Conservation (phyloP, 108 stramenopile genomes). For the Nitzschia sp. region DNA sequence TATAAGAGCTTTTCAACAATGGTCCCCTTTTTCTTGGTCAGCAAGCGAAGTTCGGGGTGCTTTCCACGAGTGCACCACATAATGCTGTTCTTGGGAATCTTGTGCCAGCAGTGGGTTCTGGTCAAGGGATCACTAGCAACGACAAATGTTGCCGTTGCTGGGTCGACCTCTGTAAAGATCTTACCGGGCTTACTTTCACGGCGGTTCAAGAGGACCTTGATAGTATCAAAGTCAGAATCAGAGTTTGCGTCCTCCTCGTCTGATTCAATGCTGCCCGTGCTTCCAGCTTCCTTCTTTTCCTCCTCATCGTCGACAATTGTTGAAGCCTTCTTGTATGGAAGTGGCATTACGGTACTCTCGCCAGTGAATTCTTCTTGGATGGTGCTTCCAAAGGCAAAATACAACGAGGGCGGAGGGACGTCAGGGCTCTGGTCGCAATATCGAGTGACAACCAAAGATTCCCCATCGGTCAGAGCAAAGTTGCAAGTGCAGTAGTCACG, state of each 20-base stretch:
- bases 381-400: slow-evolving; percentile 30
- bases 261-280: background rate
- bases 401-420: slow-evolving; percentile 35
- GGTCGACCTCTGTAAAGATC: slow-evolving; percentile 19
- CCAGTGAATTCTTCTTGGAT: slow-evolving; percentile 1
- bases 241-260: background rate
- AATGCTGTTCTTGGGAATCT: slow-evolving; percentile 22
- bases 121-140: slow-evolving; percentile 30
- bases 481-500: slow-evolving; percentile 22
- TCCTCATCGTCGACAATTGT: background rate
- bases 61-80: slow-evolving; percentile 29
- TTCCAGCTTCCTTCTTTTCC: background rate
- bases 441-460: slow-evolving; percentile 40
- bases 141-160: slow-evolving; percentile 14
- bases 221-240: background rate
- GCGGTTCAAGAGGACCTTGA: background rate
- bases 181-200: slow-evolving; percentile 19
- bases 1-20: too few relatives aligned
- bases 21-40: background rate
- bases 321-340: background rate
- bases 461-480: slow-evolving; percentile 53
- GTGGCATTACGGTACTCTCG: background rate
- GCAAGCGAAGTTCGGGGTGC: background rate
- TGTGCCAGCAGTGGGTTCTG: slow-evolving; percentile 28
- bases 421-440: slow-evolving; percentile 43